Evolutionary conservation across 257 asterid species (phyloP).

Genomic region (Nicotiana obtusifolia): DNA sequence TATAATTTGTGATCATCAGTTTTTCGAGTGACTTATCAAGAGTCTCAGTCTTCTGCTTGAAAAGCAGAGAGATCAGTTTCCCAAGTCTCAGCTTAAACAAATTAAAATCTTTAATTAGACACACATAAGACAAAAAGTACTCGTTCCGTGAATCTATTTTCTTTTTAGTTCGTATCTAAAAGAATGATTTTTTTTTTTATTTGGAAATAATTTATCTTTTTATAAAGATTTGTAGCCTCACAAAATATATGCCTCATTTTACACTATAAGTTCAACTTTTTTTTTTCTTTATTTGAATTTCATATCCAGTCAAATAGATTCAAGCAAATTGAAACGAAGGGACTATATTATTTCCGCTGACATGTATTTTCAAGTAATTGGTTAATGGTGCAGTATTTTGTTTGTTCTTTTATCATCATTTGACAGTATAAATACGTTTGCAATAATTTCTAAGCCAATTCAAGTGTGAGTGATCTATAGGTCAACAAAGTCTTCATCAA

Average conservation of each 20-base stretch:
- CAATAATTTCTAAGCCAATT: not conserved
- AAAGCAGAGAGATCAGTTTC: not conserved
- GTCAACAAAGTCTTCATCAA: not conserved
- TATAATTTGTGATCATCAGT: not conserved
- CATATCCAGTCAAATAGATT: too few relatives aligned
- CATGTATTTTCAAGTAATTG: not conserved
- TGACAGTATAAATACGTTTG: not conserved
- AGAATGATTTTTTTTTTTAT: too few relatives aligned
- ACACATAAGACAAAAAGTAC: not conserved
- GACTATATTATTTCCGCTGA: not conserved
- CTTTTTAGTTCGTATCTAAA: too few relatives aligned
- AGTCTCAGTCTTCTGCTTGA: not conserved
- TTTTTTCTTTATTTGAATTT: too few relatives aligned
- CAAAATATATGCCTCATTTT: too few relatives aligned
- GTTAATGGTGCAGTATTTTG: not conserved
- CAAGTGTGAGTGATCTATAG: not conserved
- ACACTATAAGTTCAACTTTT: too few relatives aligned
- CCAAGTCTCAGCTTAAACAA: not conserved
- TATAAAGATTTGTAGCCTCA: too few relatives aligned
- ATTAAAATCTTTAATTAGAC: too few relatives aligned
- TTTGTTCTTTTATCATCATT: too few relatives aligned
- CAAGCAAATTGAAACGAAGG: too few relatives aligned
- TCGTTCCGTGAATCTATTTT: accelerated
- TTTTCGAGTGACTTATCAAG: not conserved
- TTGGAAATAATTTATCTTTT: too few relatives aligned